A percentile compares a stretch with the other conserved stretches of the same genome.
phyloP scores from a whole-genome alignment of 106 monocot genomes.

The Vanilla planifolia region DNA sequence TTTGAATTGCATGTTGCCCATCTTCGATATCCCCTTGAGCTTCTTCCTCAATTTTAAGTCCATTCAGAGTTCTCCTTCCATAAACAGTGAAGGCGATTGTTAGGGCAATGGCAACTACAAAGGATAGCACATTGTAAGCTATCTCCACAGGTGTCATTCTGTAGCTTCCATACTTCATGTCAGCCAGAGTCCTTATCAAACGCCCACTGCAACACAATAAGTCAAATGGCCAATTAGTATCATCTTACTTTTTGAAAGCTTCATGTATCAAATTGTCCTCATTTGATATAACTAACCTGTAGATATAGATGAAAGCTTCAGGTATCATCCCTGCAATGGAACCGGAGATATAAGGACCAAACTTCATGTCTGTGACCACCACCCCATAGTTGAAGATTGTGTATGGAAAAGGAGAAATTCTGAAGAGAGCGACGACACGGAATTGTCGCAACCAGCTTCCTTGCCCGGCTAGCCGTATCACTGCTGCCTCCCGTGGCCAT shows the following conservation, averaged over 20 bases:
- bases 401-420: constrained; percentile 96
- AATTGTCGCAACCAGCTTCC: constrained; percentile 96
- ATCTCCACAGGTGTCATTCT: constrained; percentile 68
- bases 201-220: constrained; percentile 45
- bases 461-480: constrained; percentile 72
- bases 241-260: no score
- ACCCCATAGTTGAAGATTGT: constrained; percentile 94
- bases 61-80: constrained; percentile 45
- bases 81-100: constrained; percentile 62
- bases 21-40: not conserved
- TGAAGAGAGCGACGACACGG: constrained; percentile 76
- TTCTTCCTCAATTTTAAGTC: constrained; percentile 33
- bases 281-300: constrained; percentile 55
- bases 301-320: constrained; percentile 91
- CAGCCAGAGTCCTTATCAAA: constrained; percentile 64
- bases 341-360: constrained; percentile 81
- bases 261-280: no score
- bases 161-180: constrained; percentile 54
- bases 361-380: constrained; percentile 63
- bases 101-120: constrained; percentile 35
- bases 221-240: no score
- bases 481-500: constrained; percentile 80
- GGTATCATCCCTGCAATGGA: constrained; percentile 95
- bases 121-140: constrained; percentile 54
- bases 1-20: not conserved